Evolutionary conservation across 495 filamentous ascomycete species (phyloP), one percentile per base, ranked within the genome.

Genomic region (Margaritispora aquatica): DNA sequence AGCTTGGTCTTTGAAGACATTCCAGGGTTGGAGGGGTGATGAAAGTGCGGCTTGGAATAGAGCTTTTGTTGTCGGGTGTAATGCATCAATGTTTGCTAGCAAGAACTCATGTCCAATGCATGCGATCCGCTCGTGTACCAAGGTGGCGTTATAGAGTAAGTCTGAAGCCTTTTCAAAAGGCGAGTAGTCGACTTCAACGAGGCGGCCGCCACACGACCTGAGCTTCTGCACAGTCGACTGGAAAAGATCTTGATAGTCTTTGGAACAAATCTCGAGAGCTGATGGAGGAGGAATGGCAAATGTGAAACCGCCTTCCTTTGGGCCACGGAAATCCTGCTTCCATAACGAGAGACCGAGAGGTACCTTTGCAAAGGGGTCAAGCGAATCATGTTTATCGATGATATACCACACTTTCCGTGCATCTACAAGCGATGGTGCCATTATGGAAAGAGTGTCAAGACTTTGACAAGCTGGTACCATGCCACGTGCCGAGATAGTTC

Each of bases 391-490:
- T 22, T 72, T 70, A 44, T 80, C 80, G 8, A 77, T 74, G 20
- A 82, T 66, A 48, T 79, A 74, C 81, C 84, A 84, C 10, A 86
- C 76, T 26, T 70, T 70, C 19, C 82, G 72, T n/a, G 77, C 80
- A 57, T 86, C 83, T 3, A 67, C 65, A 8, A 86, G 71, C n/a
- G 70, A 80, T 17, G 69, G 68, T 1, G 83, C 76, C 57, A 84
- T 76, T 53, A 87, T 74, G 4, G 85, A 78, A 38, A 87, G 74
- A 51, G 80, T 84, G 68, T 88, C 85, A 1, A 85, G 72, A 4
- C 74, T 80, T 23, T 77, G 70, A 62, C 84, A 87, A 20, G 85
- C 85, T 21, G 85, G 85, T 17, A 80, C 76, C 7, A 87, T 75
- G 2, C 85, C 85, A 3, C 71, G 68, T 24, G 80, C 77, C 1